phyloP scores from a whole-genome alignment of 2,329 filamentous ascomycete genomes.

The Cercospora sp. region DNA sequence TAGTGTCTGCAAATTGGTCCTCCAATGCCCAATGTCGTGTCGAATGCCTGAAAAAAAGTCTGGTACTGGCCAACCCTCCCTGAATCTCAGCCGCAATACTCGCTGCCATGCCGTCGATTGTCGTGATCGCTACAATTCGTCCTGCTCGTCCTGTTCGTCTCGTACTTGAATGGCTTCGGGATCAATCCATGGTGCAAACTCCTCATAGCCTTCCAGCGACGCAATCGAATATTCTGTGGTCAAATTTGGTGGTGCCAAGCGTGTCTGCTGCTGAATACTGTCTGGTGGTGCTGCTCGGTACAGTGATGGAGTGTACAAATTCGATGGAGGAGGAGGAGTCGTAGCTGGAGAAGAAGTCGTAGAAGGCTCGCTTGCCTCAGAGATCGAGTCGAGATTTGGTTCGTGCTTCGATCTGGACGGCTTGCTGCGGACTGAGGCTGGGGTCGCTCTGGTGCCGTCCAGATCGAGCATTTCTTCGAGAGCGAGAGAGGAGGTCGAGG shows the following conservation, averaged over 20 bases:
- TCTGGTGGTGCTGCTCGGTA: slow-evolving; percentile 10
- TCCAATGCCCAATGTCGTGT: not conserved
- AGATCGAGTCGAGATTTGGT: not conserved
- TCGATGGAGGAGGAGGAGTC: not conserved
- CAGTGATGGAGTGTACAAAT: slow-evolving; percentile 7
- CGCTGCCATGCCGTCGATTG: not conserved
- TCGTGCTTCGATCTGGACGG: not conserved
- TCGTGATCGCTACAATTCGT: not conserved
- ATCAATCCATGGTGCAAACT: slow-evolving; percentile 1
- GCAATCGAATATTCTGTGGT: slow-evolving; percentile 8
- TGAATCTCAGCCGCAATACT: not conserved
- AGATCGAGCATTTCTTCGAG: slow-evolving; percentile 1
- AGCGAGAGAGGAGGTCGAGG: not conserved
- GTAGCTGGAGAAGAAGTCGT: not conserved
- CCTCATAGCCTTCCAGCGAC: not conserved
- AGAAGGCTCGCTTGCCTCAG: not conserved
- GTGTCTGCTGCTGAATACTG: not conserved
- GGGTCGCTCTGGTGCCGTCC: not conserved
- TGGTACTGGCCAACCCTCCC: not conserved
- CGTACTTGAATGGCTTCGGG: not conserved
- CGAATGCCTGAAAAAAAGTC: not conserved
- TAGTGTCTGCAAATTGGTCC: not conserved
- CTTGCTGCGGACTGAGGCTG: not conserved
- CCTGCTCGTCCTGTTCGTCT: not conserved
- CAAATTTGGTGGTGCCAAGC: slow-evolving; percentile 3